A percentile compares a stretch with the other conserved stretches of the same genome.
Conservation (phyloP, 352 stramenopile species). For the Achlya hypogyna region DNA sequence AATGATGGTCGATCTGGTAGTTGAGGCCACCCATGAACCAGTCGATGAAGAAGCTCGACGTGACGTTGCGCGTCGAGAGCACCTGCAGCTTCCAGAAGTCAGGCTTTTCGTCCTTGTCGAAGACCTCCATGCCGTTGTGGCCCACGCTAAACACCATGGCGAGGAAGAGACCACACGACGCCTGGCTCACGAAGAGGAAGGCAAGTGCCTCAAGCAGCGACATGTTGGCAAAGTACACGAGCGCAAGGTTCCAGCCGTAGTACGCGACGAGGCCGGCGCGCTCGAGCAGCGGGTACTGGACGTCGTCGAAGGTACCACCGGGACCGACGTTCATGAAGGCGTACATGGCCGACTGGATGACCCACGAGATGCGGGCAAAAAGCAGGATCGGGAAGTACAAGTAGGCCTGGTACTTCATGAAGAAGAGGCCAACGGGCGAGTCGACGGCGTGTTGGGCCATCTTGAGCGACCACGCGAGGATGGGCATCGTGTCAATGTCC, state of each 20-base stretch:
- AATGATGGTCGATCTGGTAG: constrained; percentile 98
- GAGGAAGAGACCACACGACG: constrained; percentile 91
- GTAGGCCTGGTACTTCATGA: constrained; percentile 89
- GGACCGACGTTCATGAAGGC: constrained; percentile 81
- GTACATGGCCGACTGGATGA: constrained; percentile 94
- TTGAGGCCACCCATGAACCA: constrained; percentile 98
- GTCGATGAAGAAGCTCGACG: constrained; percentile 89
- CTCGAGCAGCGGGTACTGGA: constrained; percentile 81
- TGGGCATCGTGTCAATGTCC: constrained; percentile 98
- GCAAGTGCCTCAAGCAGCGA: constrained; percentile 51
- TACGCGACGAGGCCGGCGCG: constrained; percentile 73
- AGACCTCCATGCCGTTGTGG: constrained; percentile 98
- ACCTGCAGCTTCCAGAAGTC: constrained; percentile 99
- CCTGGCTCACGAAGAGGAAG: constrained; percentile 81
- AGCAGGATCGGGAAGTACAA: constrained; percentile 97
- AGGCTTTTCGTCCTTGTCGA: constrained; percentile 91
- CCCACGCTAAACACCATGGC: constrained; percentile 95
- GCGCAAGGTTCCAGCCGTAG: constrained; percentile 88
- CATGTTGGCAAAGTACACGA: constrained; percentile 59
- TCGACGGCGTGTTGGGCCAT: constrained; percentile 86
- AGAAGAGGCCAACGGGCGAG: constrained; percentile 76
- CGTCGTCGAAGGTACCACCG: constrained; percentile 71
- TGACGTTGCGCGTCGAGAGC: constrained; percentile 96
- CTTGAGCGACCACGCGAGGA: constrained; percentile 95
- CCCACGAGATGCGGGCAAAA: constrained; percentile 93